Conservation (phyloP, 441 rosid species). For the Corymbia calophylla region DNA sequence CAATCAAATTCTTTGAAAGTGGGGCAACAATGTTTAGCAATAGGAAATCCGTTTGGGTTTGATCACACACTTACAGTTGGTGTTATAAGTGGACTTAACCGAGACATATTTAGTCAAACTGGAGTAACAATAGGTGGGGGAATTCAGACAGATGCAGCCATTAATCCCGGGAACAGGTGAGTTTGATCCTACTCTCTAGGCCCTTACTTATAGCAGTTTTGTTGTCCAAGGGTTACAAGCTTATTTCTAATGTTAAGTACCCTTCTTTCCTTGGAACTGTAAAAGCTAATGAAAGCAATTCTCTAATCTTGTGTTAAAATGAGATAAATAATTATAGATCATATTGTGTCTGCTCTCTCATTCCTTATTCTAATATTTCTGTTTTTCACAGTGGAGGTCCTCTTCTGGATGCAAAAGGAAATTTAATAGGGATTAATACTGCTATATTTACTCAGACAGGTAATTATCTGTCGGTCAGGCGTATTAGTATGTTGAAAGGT, state of each 20-base stretch:
- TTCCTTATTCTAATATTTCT: neutral
- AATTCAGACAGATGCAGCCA: conserved; percentile 98
- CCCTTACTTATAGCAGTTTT: neutral
- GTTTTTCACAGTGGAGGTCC: conserved; percentile 78
- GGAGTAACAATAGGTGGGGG: conserved; percentile 96
- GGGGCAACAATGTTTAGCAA: conserved; percentile 95
- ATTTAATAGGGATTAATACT: conserved; percentile 83
- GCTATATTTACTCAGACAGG: conserved; percentile 94
- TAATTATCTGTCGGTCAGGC: conserved; percentile 1
- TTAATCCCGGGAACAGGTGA: conserved; percentile 95
- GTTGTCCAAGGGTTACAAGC: neutral
- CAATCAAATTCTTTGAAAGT: conserved; percentile 72
- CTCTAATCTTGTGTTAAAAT: neutral
- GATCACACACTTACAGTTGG: conserved; percentile 96
- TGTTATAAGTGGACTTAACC: conserved; percentile 84
- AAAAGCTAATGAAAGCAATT: neutral
- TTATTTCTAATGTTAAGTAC: neutral
- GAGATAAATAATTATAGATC: neutral
- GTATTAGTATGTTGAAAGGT: neutral
- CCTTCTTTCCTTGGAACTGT: neutral
- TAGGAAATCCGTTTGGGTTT: conserved; percentile 97
- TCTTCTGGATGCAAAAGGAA: conserved; percentile 83
- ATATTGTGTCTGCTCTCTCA: neutral
- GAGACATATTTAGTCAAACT: conserved; percentile 85
- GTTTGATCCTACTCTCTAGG: neutral